Evolutionary conservation across 1,139 yeast species (phyloP).

Genomic region (Yamadazyma atmosphaerica): DNA sequence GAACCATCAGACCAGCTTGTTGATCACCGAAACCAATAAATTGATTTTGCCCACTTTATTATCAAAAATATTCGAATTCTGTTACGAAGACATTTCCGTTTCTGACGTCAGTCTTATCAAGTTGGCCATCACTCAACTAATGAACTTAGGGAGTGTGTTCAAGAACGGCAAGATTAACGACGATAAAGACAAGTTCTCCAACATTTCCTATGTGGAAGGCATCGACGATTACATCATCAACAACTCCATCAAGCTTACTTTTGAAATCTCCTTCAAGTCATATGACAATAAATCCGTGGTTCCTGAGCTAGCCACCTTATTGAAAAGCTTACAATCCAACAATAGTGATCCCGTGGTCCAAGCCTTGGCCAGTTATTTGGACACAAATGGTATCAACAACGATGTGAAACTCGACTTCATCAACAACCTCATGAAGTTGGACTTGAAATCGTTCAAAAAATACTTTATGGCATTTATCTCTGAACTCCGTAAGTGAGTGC

Average conservation of each 20-base stretch:
- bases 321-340: conserved; percentile 58
- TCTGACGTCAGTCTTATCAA: conserved; percentile 44
- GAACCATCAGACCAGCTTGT: conserved; percentile 77
- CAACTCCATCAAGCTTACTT: conserved; percentile 65
- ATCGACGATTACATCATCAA: conserved; percentile 69
- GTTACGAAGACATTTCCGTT: conserved; percentile 54
- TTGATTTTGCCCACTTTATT: conserved; percentile 62
- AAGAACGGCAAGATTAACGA: conserved; percentile 59
- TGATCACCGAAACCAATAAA: conserved; percentile 68
- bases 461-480: conserved; percentile 60
- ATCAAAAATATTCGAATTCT: conserved; percentile 63
- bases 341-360: conserved; percentile 44
- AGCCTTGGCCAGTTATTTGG: conserved; percentile 55
- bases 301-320: conserved; percentile 70
- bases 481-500: conserved; percentile 30
- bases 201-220: conserved; percentile 59
- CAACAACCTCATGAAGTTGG: conserved; percentile 51
- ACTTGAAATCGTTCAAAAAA: conserved; percentile 62
- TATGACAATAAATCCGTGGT: conserved; percentile 72
- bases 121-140: conserved; percentile 67
- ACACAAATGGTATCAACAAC: conserved; percentile 60
- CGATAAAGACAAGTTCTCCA: conserved; percentile 51
- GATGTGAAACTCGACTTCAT: conserved; percentile 59
- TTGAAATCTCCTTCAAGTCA: conserved; percentile 79
- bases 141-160: conserved; percentile 63